A percentile compares a stretch with the other conserved stretches of the same genome.
phyloP scores from a whole-genome alignment of 306 rosid species.

The Acacia confusa region DNA sequence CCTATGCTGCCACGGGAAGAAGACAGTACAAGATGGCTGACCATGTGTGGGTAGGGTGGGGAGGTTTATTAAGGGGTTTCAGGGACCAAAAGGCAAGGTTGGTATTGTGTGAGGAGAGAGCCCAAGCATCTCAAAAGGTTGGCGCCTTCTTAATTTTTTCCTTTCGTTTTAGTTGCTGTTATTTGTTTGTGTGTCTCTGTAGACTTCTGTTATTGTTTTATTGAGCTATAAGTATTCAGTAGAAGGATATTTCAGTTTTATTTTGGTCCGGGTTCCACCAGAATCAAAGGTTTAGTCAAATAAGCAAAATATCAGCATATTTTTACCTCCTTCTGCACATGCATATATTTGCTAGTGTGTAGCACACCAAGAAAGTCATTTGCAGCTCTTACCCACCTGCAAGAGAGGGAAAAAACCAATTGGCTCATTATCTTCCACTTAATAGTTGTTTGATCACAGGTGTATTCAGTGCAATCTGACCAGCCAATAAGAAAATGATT shows the following conservation, averaged over 20 bases:
- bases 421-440: background rate
- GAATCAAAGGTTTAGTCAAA: constrained; percentile 6
- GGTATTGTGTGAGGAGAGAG: background rate
- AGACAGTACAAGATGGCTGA: background rate
- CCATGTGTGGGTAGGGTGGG: background rate
- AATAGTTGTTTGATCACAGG: constrained; percentile 12
- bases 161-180: background rate
- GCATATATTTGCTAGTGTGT: constrained; percentile 59
- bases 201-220: background rate
- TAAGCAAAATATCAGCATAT: constrained; percentile 12
- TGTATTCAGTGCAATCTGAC: constrained; percentile 6
- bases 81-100: background rate
- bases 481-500: constrained; percentile 15
- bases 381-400: constrained; percentile 92
- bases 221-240: background rate
- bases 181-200: background rate
- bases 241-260: background rate
- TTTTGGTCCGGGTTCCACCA: background rate
- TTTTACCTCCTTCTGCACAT: constrained; percentile 71
- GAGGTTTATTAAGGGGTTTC: background rate
- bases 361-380: constrained; percentile 68
- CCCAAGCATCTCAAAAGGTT: background rate
- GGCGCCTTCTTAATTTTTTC: background rate
- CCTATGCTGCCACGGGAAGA: background rate
- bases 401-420: constrained; percentile 17